Evolutionary conservation across 139 green algal genomes (phyloP).

Genomic region (Auxenochlorella pyrenoidosa): DNA sequence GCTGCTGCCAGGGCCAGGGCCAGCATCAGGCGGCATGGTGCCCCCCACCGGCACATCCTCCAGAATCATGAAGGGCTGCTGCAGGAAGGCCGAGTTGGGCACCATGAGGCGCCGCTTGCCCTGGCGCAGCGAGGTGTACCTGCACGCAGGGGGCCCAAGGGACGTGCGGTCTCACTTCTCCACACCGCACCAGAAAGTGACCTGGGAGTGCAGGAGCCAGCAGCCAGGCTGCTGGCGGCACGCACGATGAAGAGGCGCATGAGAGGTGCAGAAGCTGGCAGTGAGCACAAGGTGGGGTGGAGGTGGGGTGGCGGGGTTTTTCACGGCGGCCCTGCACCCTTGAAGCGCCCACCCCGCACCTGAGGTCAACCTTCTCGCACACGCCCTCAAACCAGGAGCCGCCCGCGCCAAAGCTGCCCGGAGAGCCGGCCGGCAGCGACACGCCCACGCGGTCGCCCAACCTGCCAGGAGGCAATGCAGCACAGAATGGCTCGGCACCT

Average conservation of each 20-base stretch:
- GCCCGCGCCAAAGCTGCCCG: constrained; percentile 8
- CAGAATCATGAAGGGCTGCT: constrained; percentile 73
- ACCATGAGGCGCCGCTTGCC: constrained; percentile 66
- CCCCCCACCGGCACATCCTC: constrained; percentile 33
- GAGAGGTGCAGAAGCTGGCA: neutral
- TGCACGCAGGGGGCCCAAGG: constrained; percentile 26
- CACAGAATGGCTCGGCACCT: too few relatives aligned
- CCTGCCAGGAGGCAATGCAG: constrained; percentile 46
- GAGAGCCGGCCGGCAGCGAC: constrained; percentile 25
- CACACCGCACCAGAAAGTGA: too few relatives aligned
- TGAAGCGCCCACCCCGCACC: constrained; percentile 35
- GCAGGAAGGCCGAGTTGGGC: constrained; percentile 75
- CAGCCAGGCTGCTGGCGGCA: too few relatives aligned
- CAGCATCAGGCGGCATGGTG: neutral
- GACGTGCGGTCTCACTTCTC: too few relatives aligned
- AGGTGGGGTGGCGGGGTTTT: too few relatives aligned
- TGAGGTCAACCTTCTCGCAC: constrained; percentile 77
- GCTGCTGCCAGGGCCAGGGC: neutral
- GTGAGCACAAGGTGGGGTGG: too few relatives aligned
- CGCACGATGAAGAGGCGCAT: too few relatives aligned
- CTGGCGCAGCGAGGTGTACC: constrained; percentile 68
- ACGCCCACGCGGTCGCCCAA: constrained; percentile 75
- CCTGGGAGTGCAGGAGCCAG: too few relatives aligned
- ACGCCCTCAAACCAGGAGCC: constrained; percentile 74
- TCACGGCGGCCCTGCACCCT: too few relatives aligned